Percentiles rank a stretch among this genome's conserved stretches.
These are phyloP conservation scores for Penicillium ucsense DNA, from an alignment of 495 filamentous ascomycete genomes.

Conservation along the genomic window DNA sequence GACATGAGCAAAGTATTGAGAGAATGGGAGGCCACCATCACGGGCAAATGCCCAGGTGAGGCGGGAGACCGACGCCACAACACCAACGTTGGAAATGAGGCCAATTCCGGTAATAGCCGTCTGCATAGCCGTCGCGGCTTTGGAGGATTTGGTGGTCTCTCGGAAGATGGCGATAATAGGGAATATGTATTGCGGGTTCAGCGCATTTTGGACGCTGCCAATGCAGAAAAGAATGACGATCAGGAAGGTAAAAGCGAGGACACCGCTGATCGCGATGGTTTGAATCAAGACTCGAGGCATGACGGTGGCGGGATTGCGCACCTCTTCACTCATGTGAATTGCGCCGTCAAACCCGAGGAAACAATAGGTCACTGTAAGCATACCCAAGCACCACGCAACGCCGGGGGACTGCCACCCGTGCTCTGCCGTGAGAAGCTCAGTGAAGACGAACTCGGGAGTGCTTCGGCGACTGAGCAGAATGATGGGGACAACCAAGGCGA, in stretches of 20 bases:
- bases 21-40: slow-evolving; percentile 42
- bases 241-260: slow-evolving; percentile 27
- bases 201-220: slow-evolving; percentile 23
- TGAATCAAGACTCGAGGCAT: slow-evolving; percentile 24
- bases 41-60: slow-evolving; percentile 50
- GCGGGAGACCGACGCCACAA: slow-evolving; percentile 38
- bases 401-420: slow-evolving; percentile 27
- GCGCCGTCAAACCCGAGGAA: slow-evolving; percentile 24
- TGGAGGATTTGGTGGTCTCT: slow-evolving; percentile 12
- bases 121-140: slow-evolving; percentile 19
- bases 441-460: slow-evolving; percentile 34
- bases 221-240: slow-evolving; percentile 30
- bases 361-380: slow-evolving; percentile 20
- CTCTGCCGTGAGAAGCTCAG: slow-evolving; percentile 19
- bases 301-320: slow-evolving; percentile 25
- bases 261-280: slow-evolving; percentile 25
- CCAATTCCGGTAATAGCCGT: slow-evolving; percentile 12
- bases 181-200: slow-evolving; percentile 16
- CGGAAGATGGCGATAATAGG: slow-evolving; percentile 21
- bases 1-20: slow-evolving; percentile 33
- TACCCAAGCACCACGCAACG: slow-evolving; percentile 30
- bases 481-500: slow-evolving; percentile 34
- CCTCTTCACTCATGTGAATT: slow-evolving; percentile 29
- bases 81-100: slow-evolving; percentile 12
- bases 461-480: slow-evolving; percentile 31